These are phyloP conservation scores for Podospora australis DNA, from an alignment of 495 filamentous ascomycete genomes.

Conservation along the genomic window DNA sequence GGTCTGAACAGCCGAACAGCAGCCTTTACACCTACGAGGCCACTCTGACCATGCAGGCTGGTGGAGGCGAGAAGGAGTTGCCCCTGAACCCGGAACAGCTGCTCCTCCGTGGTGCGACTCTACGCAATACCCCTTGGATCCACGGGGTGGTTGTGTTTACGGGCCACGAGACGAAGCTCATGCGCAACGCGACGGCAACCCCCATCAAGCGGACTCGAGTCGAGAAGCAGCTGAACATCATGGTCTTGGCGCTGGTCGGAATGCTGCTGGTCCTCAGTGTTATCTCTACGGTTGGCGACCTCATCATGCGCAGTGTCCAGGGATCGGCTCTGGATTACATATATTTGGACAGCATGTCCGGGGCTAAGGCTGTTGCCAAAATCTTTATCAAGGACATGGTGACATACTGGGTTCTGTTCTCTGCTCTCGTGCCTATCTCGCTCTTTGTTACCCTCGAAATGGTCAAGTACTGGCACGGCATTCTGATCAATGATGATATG, in stretches of 20 bases:
- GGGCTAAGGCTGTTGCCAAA: conserved; percentile 50
- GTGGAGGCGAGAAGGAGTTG: conserved; percentile 93
- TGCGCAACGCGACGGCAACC: conserved; percentile 96
- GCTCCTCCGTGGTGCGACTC: conserved; percentile 83
- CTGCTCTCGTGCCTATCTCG: conserved; percentile 91
- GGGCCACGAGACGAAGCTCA: conserved; percentile 97
- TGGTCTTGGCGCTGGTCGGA: conserved; percentile 81
- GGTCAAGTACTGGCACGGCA: conserved; percentile 97
- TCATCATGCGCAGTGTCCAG: conserved; percentile 63
- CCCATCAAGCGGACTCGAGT: conserved; percentile 97
- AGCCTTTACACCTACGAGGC: conserved; percentile 98
- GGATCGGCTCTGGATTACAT: conserved; percentile 62
- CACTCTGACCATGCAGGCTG: conserved; percentile 84
- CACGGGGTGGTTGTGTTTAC: conserved; percentile 97
- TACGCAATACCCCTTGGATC: conserved; percentile 97
- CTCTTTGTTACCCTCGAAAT: conserved; percentile 97
- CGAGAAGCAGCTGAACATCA: conserved; percentile 83
- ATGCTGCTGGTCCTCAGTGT: conserved; percentile 81
- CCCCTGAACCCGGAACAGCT: conserved; percentile 63
- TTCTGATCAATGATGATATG: conserved; percentile 91
- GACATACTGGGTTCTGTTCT: conserved; percentile 99
- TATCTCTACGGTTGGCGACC: conserved; percentile 84
- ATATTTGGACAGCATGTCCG: conserved; percentile 44
- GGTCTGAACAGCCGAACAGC: conserved; percentile 97
- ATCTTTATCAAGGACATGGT: conserved; percentile 94